These are phyloP conservation scores for Chalciporus piperatoides DNA, from an alignment of 1,284 basidiomycete genomes.

Conservation along the genomic window DNA sequence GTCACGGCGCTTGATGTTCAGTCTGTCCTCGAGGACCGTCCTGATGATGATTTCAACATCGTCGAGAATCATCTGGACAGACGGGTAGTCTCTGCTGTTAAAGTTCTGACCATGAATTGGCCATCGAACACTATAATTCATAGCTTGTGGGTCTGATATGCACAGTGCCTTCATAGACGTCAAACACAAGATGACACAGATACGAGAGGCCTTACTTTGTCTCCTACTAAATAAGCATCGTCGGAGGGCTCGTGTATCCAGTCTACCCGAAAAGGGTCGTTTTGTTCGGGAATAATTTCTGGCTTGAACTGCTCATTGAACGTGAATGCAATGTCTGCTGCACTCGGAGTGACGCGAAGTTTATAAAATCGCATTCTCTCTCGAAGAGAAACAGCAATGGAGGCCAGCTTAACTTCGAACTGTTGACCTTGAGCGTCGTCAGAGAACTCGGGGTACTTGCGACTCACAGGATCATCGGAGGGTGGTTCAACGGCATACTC, in stretches of 20 bases:
- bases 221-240: constrained; percentile 58
- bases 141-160: constrained; percentile 61
- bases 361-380: constrained; percentile 89
- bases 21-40: constrained; percentile 55
- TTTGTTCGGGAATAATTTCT: constrained; percentile 76
- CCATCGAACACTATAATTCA: constrained; percentile 72
- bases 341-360: constrained; percentile 73
- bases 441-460: background rate
- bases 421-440: constrained; percentile 27
- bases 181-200: constrained; percentile 1
- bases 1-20: constrained; percentile 55
- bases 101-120: constrained; percentile 76
- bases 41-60: constrained; percentile 76
- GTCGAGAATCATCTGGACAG: constrained; percentile 64
- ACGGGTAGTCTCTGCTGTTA: constrained; percentile 76
- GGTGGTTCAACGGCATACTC: constrained; percentile 43
- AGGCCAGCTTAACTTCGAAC: constrained; percentile 72
- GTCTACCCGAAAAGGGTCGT: constrained; percentile 76
- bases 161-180: constrained; percentile 56
- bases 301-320: constrained; percentile 77
- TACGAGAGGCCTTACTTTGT: constrained; percentile 49
- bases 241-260: constrained; percentile 64
- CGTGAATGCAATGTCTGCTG: constrained; percentile 64
- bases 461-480: constrained; percentile 61
- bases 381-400: constrained; percentile 71